These are phyloP conservation scores for Aspergillus calidoustus DNA, from an alignment of 2,329 filamentous ascomycete species.

Conservation along the genomic window DNA sequence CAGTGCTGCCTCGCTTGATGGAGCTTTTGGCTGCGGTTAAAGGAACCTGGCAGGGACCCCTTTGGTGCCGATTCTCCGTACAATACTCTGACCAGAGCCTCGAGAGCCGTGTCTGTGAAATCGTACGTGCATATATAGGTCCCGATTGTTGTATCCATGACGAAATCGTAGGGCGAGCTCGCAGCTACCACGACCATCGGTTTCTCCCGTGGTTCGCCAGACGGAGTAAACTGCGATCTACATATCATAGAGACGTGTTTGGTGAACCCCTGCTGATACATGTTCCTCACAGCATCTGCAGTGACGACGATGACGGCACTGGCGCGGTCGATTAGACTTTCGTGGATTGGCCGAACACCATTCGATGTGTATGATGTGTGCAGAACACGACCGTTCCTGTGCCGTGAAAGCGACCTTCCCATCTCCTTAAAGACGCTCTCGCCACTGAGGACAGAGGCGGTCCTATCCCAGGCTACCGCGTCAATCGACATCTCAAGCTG, in stretches of 20 bases:
- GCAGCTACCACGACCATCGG: constrained; percentile 89
- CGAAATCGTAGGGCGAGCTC: constrained; percentile 95
- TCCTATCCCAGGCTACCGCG: constrained; percentile 61
- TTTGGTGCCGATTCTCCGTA: constrained; percentile 72
- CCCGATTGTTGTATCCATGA: constrained; percentile 85
- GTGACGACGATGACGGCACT: constrained; percentile 89
- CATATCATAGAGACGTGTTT: constrained; percentile 98
- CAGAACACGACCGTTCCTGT: constrained; percentile 81
- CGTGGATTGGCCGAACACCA: constrained; percentile 87
- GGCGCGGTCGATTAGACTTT: constrained; percentile 86
- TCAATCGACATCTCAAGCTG: constrained; percentile 52
- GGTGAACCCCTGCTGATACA: constrained; percentile 92
- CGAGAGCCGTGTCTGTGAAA: constrained; percentile 90
- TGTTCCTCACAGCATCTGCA: constrained; percentile 89
- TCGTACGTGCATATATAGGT: constrained; percentile 97
- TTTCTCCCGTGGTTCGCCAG: constrained; percentile 64
- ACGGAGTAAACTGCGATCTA: constrained; percentile 46
- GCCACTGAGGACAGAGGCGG: constrained; percentile 78
- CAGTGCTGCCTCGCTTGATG: constrained; percentile 91
- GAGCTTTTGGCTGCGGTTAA: constrained; percentile 84
- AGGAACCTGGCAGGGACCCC: constrained; percentile 68
- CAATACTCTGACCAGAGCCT: constrained; percentile 79
- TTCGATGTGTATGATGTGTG: constrained; percentile 97
- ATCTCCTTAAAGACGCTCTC: constrained; percentile 92
- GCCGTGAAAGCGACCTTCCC: constrained; percentile 82